Evolutionary conservation across 129 eudicot species (phyloP), one percentile per base, ranked within the genome.

Genomic region (Artemisia annua): DNA sequence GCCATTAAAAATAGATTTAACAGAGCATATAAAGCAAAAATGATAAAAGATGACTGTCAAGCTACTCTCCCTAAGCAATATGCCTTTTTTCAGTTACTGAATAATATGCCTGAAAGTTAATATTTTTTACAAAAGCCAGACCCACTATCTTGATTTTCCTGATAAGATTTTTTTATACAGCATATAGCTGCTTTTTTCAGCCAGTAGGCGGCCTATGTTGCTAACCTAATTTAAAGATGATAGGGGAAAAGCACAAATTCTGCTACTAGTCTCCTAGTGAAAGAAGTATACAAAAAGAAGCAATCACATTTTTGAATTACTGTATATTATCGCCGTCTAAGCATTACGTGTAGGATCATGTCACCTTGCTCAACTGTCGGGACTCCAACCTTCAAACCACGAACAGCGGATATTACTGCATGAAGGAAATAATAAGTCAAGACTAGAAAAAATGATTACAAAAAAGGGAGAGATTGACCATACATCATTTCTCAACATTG

Each of bases 331-430:
- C 74, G 50, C 69, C 44, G 17, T 66, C 55, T 66, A 79, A 79
- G 79, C 68, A 81, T 64, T 75, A 75, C 77, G 19, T 81, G 71
- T 78, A 52, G 69, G 82, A 73, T 71, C 81, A 65, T 64, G 65
- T 87, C 84, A 93, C 98, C 96, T 79, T 87, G 85, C 79, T 84
- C 77, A 59, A 89, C 76, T 68, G 84, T 82, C 57, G 96, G 76
- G 61, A 90, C 73, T 77, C 93, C 97, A 81, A 90, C 83, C 71
- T 85, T 79, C 43, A 94, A 77, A 82, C 98, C 98, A 78, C 87
- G 96, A 79, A 94, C 96, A 79, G 98, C 98, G 24, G 98, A 90
- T 78, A 86, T 85, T 68, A 94, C 98, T 94, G 96, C 86, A 78
- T 7, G 68, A 26, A 74, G 54, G 43, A 78, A 81, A 71, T 44